Percentiles rank a stretch among this genome's conserved stretches.
These are phyloP conservation scores for Mycena vulgaris DNA, from an alignment of 768 basidiomycete species.

Conservation along the genomic window DNA sequence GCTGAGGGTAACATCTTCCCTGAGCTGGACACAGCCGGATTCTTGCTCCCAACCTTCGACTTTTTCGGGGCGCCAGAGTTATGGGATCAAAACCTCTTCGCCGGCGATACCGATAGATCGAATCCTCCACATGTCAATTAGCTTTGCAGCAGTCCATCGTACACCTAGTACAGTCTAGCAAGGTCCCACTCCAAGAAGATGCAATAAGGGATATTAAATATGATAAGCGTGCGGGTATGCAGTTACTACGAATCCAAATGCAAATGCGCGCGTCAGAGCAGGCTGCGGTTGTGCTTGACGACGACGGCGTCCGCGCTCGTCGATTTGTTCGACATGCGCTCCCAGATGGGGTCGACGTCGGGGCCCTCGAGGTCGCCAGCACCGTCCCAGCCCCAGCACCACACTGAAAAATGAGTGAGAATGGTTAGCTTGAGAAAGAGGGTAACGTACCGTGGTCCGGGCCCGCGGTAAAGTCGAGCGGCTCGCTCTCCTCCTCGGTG, in stretches of 20 bases:
- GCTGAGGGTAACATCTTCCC: neutral
- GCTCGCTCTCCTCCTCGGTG: constrained; percentile 87
- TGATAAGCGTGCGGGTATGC: constrained; percentile 4
- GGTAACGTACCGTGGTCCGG: constrained; percentile 85
- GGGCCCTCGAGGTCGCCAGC: constrained; percentile 98
- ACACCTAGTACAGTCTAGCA: constrained; percentile 26
- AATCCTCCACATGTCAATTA: neutral
- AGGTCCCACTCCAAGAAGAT: constrained; percentile 31
- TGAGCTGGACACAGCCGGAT: neutral
- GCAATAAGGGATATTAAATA: constrained; percentile 36
- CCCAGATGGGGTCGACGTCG: constrained; percentile 99
- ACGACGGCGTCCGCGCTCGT: constrained; percentile 70
- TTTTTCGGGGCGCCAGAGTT: neutral
- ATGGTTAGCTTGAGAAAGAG: neutral
- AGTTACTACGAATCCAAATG: no score
- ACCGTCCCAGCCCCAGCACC: constrained; percentile 99
- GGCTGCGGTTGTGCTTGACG: constrained; percentile 78
- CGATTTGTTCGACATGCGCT: constrained; percentile 80
- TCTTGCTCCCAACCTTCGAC: constrained; percentile 13
- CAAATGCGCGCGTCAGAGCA: no score
- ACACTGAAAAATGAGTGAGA: constrained; percentile 68
- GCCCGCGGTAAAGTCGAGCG: constrained; percentile 82
- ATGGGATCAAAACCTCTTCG: neutral
- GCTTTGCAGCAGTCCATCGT: neutral
- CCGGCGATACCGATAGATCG: neutral